These are phyloP conservation scores for Colletotrichum magnum DNA, from an alignment of 2,329 filamentous ascomycete genomes.

Conservation along the genomic window DNA sequence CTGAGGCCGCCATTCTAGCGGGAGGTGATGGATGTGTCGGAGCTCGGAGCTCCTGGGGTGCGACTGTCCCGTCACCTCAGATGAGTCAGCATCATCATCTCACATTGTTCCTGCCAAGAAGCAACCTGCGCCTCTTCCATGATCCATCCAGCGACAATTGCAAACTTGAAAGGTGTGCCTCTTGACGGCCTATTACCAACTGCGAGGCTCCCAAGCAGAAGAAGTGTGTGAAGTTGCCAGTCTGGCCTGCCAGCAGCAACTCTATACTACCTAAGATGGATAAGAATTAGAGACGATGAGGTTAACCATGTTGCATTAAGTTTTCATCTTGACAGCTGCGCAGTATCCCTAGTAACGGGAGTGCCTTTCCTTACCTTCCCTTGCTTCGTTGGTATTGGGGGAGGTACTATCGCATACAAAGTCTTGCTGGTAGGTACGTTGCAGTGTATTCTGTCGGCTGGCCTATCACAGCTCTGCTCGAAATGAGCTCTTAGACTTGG, in stretches of 20 bases:
- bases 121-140: too few species aligned
- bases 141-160: too few species aligned
- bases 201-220: not conserved
- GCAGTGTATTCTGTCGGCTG: not conserved
- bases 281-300: slow-evolving; percentile 6
- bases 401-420: too few species aligned
- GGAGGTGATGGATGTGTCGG: slow-evolving; percentile 7
- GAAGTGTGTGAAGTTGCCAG: slow-evolving; percentile 17
- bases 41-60: slow-evolving; percentile 16
- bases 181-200: not conserved
- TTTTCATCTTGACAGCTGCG: slow-evolving; percentile 3
- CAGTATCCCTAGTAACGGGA: not conserved
- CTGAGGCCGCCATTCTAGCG: slow-evolving; percentile 21
- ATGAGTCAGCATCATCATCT: slow-evolving; percentile 25
- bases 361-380: too few species aligned
- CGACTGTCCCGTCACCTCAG: not conserved
- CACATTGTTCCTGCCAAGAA: too few species aligned
- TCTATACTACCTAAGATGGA: not conserved
- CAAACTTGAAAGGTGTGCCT: too few species aligned
- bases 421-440: too few species aligned
- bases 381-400: too few species aligned
- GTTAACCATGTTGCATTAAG: slow-evolving; percentile 11
- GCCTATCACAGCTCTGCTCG: slow-evolving; percentile 14
- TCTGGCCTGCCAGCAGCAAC: slow-evolving; percentile 8
- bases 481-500: slow-evolving; percentile 21